These are phyloP conservation scores for Ailanthus altissimus DNA, from an alignment of 345 rosid species.

Conservation along the genomic window DNA sequence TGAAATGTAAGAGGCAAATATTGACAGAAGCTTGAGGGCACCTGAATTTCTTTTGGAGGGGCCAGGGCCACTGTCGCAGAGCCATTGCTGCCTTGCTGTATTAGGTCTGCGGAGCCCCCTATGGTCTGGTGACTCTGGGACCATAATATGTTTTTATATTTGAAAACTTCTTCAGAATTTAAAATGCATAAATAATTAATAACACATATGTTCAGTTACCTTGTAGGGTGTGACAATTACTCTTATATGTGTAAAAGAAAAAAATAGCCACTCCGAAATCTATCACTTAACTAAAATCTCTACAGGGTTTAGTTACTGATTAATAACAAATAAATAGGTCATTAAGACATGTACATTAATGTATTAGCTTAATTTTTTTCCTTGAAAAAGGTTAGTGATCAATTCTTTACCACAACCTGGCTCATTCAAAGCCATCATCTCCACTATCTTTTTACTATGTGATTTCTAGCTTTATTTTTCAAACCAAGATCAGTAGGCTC, in stretches of 20 bases:
- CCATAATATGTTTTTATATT: constrained; percentile 2
- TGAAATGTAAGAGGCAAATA: constrained; percentile 31
- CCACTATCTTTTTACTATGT: background rate
- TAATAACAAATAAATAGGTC: no score
- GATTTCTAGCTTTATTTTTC: background rate
- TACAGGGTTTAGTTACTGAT: no score
- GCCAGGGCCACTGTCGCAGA: background rate
- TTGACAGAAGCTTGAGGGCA: constrained; percentile 28
- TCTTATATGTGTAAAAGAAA: no score
- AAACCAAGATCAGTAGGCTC: background rate
- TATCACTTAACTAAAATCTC: no score
- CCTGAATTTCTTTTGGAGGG: background rate
- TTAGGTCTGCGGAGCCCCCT: background rate
- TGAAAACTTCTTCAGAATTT: background rate
- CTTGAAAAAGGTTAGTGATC: background rate
- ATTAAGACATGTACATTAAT: no score
- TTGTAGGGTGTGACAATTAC: background rate
- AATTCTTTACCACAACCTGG: background rate
- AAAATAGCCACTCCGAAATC: no score
- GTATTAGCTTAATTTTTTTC: no score
- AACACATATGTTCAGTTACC: constrained; percentile 2
- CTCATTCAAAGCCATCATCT: background rate
- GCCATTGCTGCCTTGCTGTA: constrained; percentile 1
- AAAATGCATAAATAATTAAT: constrained; percentile 5
- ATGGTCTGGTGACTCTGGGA: constrained; percentile 12